Conservation (phyloP, 306 rosid genomes). For the Sechiopsis laciniata region DNA sequence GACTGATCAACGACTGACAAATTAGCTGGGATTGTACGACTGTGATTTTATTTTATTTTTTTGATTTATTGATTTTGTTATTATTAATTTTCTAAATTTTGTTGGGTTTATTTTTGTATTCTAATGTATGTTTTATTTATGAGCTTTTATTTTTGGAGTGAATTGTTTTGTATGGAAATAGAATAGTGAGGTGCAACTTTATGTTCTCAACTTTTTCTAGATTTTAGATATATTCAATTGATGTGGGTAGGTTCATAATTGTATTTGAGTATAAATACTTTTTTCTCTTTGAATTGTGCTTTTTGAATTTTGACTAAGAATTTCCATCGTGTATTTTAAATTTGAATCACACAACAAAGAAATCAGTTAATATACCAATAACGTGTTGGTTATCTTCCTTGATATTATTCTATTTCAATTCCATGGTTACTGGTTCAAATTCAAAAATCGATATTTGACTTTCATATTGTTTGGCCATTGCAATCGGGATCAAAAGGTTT, state of each 20-base stretch:
- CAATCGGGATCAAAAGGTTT: too few relatives aligned
- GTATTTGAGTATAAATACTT: constrained; percentile 5
- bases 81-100: not conserved
- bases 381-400: too few relatives aligned
- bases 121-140: not conserved
- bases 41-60: not conserved
- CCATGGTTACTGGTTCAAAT: too few relatives aligned
- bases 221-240: constrained; percentile 5
- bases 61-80: not conserved
- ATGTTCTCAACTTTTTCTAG: not conserved
- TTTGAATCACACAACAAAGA: not conserved
- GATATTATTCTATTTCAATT: too few relatives aligned
- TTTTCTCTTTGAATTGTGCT: not conserved
- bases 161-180: not conserved
- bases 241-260: constrained; percentile 1
- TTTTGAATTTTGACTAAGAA: not conserved
- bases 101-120: not conserved
- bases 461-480: too few relatives aligned
- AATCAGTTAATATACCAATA: too few relatives aligned
- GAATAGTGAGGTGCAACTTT: not conserved
- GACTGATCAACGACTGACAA: constrained; percentile 5
- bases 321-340: not conserved
- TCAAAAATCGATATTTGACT: too few relatives aligned
- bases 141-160: constrained; percentile 9
- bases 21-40: not conserved